Percentiles rank a stretch among this genome's conserved stretches.
phyloP scores from a whole-genome alignment of 2,329 filamentous ascomycete genomes.

The Trichoderma endophyticum region DNA sequence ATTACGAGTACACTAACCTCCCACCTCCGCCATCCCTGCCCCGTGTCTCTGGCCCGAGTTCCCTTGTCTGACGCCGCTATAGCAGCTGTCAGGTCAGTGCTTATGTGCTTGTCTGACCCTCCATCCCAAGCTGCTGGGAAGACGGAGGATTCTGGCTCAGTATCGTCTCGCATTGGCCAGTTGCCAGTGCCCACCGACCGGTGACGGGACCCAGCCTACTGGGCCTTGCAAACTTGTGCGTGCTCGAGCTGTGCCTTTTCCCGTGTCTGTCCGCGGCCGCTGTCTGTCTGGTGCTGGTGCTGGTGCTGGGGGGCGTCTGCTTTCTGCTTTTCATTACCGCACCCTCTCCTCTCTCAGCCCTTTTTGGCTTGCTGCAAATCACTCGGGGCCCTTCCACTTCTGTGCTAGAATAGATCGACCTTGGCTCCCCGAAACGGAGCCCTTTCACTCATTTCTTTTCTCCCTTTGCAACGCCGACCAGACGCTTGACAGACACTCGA shows the following conservation, averaged over 20 bases:
- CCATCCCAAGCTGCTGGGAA: constrained; percentile 18
- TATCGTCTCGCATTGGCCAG: constrained; percentile 16
- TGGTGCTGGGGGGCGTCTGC: neutral
- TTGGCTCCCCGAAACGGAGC: neutral
- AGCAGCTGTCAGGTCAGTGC: constrained; percentile 8
- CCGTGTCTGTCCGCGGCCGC: neutral
- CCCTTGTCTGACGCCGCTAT: constrained; percentile 15
- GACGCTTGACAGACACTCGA: neutral
- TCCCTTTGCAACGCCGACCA: neutral
- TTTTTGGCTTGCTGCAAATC: constrained; percentile 4
- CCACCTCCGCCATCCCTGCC: neutral
- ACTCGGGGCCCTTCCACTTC: constrained; percentile 10
- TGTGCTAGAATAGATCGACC: constrained; percentile 9
- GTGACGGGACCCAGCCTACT: constrained; percentile 14
- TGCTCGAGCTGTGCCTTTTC: neutral
- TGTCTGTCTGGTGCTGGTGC: neutral
- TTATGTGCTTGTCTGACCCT: constrained; percentile 17
- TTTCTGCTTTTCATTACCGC: neutral
- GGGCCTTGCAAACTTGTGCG: neutral
- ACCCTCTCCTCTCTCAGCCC: constrained; percentile 2
- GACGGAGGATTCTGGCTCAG: neutral
- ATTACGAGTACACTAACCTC: neutral
- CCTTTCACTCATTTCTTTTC: neutral
- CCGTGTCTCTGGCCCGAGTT: neutral
- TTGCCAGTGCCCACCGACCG: neutral